Evolutionary conservation across 306 rosid genomes (phyloP), one percentile per base, ranked within the genome.

Genomic region (Vicia faba): DNA sequence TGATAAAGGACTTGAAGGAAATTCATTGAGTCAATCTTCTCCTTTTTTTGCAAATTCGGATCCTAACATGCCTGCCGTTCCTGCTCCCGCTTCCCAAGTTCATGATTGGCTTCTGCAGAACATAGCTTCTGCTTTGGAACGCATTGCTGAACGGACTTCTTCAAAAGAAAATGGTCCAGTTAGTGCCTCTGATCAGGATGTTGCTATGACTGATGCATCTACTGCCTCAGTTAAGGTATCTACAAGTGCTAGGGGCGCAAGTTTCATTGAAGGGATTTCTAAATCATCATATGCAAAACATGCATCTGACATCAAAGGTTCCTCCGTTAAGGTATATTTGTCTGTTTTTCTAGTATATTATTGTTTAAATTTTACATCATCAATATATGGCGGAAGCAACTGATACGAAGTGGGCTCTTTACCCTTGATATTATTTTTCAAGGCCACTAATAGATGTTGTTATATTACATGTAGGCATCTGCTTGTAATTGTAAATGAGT

Each of bases 61-160:
- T 83, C 97, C 99, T 26, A 96, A 88, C 78, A 95, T 95, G 99
- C 99, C 99, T 56, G 99, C 95, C 2, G 97, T 83, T 81, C 97
- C 96, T 43, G 92, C 87, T 75, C 88, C 97, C 31, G 96, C 89
- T 25, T 73, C 89, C 18, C 99, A 91, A 82, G 87, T 88, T 80
- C 96, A 82, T 64, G 96, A 88, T 54, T 95, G 99, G 99, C 72
- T 95, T 82, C 66, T 82, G 62, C 84, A 85, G 79, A 88, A 85
- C 66, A 88, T 95, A 64, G 77, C 90, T 67, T 87, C 95, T 76
- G 79, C 97, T 39, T 84, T 95, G 79, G 97, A 85, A 81, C 70
- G 82, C 69, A 85, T 95, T 74, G 75, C 99, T 62, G 99, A 90
- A 70, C 89, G 95, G 28, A 81, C 76, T 61, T 79, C 88, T 81